Conservation (phyloP, 768 basidiomycete genomes). For the Rhizopogon roseolus region DNA sequence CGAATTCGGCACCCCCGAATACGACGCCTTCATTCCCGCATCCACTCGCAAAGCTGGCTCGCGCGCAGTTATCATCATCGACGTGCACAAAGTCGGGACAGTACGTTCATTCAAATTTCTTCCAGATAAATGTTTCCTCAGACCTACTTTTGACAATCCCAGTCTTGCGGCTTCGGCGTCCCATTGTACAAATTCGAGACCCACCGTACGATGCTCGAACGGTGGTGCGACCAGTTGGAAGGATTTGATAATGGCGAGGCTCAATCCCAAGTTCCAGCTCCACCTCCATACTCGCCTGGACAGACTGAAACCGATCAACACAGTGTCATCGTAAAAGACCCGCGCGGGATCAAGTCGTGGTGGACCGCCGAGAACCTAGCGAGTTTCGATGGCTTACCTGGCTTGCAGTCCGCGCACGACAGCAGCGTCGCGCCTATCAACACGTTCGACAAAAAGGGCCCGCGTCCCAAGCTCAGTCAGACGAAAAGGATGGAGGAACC, state of each 20-base stretch:
- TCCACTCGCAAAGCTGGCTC: constrained; percentile 49
- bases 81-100: constrained; percentile 54
- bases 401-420: constrained; percentile 29
- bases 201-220: constrained; percentile 49
- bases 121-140: neutral
- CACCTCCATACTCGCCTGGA: constrained; percentile 1
- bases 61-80: constrained; percentile 54
- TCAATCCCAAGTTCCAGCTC: neutral
- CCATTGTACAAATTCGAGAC: constrained; percentile 55
- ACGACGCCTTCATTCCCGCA: constrained; percentile 44
- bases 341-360: constrained; percentile 48
- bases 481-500: neutral
- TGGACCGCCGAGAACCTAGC: constrained; percentile 46
- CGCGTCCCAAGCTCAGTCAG: neutral
- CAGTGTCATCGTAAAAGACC: constrained; percentile 9
- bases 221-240: constrained; percentile 43
- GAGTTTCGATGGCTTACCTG: constrained; percentile 58
- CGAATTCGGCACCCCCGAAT: constrained; percentile 62
- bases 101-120: constrained; percentile 21
- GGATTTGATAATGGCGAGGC: constrained; percentile 22
- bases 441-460: constrained; percentile 14
- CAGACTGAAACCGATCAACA: neutral
- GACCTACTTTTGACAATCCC: neutral
- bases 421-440: constrained; percentile 11
- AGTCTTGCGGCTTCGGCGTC: constrained; percentile 68